These are phyloP conservation scores for Arthrinium puccinioides DNA, from an alignment of 2,329 filamentous ascomycete species.

Conservation along the genomic window DNA sequence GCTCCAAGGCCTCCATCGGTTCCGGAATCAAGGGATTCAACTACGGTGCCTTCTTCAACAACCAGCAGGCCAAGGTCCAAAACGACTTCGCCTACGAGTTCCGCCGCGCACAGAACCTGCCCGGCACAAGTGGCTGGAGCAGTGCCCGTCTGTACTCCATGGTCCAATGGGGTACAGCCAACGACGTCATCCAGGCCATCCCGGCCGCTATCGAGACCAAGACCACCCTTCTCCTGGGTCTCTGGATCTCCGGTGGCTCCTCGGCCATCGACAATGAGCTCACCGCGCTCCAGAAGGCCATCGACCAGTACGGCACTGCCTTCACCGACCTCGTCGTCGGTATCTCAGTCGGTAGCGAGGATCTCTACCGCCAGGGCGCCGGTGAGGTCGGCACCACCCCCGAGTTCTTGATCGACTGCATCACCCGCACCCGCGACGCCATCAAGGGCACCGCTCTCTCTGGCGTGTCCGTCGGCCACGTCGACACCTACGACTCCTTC, in stretches of 20 bases:
- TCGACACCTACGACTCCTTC: conserved; percentile 50
- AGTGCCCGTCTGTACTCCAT: conserved; percentile 24
- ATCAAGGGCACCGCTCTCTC: conserved; percentile 30
- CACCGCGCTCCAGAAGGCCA: conserved; percentile 38
- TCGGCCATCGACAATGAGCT: conserved; percentile 40
- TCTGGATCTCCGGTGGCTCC: conserved; percentile 35
- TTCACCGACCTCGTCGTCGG: conserved; percentile 40
- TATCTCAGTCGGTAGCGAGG: conserved; percentile 48
- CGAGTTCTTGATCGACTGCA: conserved; percentile 46
- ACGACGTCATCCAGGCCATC: conserved; percentile 60
- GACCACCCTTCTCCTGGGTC: conserved; percentile 42
- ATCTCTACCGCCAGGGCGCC: conserved; percentile 42
- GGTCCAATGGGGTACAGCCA: conserved; percentile 24
- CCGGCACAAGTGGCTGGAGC: conserved; percentile 20
- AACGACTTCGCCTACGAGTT: conserved; percentile 24
- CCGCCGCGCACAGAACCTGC: conserved; percentile 20
- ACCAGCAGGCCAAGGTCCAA: conserved; percentile 22
- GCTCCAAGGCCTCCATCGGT: conserved; percentile 11
- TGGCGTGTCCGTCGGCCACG: conserved; percentile 40
- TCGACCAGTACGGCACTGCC: conserved; percentile 32
- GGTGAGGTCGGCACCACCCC: conserved; percentile 27
- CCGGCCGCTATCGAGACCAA: conserved; percentile 48
- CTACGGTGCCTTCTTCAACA: conserved; percentile 24
- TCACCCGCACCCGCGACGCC: conserved; percentile 44
- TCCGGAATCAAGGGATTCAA: conserved; percentile 23